Percentiles rank a stretch among this genome's conserved stretches.
Conservation (phyloP, 2,329 filamentous ascomycete species). For the Fusarium pseudocircinatum region DNA sequence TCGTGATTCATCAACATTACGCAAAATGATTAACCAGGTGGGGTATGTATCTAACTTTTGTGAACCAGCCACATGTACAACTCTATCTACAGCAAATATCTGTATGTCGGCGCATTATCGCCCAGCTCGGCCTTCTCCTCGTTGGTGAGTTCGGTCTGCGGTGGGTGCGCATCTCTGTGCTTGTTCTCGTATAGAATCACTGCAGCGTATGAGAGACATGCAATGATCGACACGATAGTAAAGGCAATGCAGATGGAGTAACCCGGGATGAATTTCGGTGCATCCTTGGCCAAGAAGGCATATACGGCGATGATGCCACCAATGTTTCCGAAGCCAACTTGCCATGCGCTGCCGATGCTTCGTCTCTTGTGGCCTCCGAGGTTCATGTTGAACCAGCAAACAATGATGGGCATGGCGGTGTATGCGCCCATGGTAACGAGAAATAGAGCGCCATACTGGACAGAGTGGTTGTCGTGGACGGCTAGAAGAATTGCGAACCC, state of each 20-base stretch:
- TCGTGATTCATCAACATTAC: conserved; percentile 25
- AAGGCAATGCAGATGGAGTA: conserved; percentile 84
- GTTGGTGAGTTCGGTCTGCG: conserved; percentile 59
- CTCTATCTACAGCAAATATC: conserved; percentile 61
- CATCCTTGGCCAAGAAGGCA: conserved; percentile 72
- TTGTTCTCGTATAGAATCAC: conserved; percentile 70
- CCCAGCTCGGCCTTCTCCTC: conserved; percentile 70
- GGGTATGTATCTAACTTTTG: conserved; percentile 1
- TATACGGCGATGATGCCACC: conserved; percentile 83
- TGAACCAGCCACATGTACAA: neutral
- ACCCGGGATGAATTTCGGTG: conserved; percentile 74
- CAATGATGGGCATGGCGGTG: conserved; percentile 87
- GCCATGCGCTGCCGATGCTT: conserved; percentile 77
- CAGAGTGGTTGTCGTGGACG: conserved; percentile 71
- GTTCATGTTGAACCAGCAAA: conserved; percentile 88
- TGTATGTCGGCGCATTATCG: conserved; percentile 67
- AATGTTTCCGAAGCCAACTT: conserved; percentile 81
- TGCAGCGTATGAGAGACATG: conserved; percentile 68
- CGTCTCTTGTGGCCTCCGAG: conserved; percentile 76
- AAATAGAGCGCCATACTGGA: conserved; percentile 85
- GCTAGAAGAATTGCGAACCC: conserved; percentile 80
- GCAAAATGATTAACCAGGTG: neutral
- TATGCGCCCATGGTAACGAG: conserved; percentile 83
- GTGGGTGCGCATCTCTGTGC: conserved; percentile 61
- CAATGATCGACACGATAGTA: conserved; percentile 70